Base-by-base conservation (phyloP, 257 asterid genomes). In the Solanum ahanhuiri region DNA sequence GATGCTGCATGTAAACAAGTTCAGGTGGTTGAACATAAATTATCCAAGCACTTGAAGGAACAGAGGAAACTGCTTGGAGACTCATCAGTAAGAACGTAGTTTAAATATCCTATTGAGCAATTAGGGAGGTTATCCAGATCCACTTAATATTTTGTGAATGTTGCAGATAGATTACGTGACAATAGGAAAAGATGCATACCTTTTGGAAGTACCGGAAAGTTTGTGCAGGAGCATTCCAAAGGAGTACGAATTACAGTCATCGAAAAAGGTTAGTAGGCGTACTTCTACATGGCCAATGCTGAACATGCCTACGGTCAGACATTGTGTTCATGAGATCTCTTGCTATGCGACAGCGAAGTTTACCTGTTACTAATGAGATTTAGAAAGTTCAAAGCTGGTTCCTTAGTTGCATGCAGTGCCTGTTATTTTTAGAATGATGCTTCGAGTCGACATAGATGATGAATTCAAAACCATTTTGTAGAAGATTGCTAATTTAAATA, bases 151-250 rank as follows among this genome's bases (percentile, higher is more conserved):
- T 73, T 30, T 85, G 63, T 85, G 70, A 67, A 67, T 48, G n/a
- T 41, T 84, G 82, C 76, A 96, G 99, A 92, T 96, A 73, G 92
- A 88, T 86, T 95, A 93, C 79, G 99, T 94, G 83, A 91, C 96
- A 37, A 86, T 96, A 89, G 98, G 98, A 71, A 96, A 95, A 92
- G 99, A 96, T 83, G 34, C 91, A 9, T 95, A 95, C 89, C 99
- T 95, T 88, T 92, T 96, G 93, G 98, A 96, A 93, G 94, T 96
- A 89, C 99, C 98, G 0, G 98, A 95, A 90, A 89, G 93, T 87
- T 92, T 95, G 91, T 92, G 96, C 86, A 88, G 88, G 83, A 86
- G 88, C 85, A 90, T 91, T 89, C 95, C 99, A 4, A 90, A 91
- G 90, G 98, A 96, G 86, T 96, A 93, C 20, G 99, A 96, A 90